Base-by-base conservation (phyloP, 139 green algal genomes). In the Microglena sp. region DNA sequence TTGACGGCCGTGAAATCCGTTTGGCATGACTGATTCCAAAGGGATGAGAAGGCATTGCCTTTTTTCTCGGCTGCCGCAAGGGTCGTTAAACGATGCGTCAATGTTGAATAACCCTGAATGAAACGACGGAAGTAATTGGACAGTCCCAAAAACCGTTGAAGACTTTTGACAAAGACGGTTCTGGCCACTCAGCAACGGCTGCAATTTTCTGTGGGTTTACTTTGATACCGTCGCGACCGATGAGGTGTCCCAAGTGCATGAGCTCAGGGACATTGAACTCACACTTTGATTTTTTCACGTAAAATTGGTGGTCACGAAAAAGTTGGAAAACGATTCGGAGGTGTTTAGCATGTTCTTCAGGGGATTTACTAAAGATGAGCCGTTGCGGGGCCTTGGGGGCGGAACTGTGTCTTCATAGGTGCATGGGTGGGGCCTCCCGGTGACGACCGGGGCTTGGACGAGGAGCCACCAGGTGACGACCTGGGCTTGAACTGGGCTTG, bases 91-190 rank as follows among this genome's bases (percentile, higher is more conserved):
- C n/a, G n/a, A n/a, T n/a, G n/a, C n/a, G n/a, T n/a, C n/a, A n/a
- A n/a, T n/a, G n/a, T n/a, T n/a, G n/a, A n/a, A n/a, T n/a, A n/a
- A n/a, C n/a, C n/a, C n/a, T n/a, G n/a, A n/a, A n/a, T n/a, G n/a
- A n/a, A n/a, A n/a, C n/a, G n/a, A n/a, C n/a, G n/a, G n/a, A n/a
- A n/a, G n/a, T n/a, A n/a, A n/a, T n/a, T n/a, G n/a, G n/a, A n/a
- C n/a, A n/a, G n/a, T n/a, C 83, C 80, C 2, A 87, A 34, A 57
- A 90, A 87, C 7, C 35, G 62, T 3, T 43, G 55, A 2, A 86
- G 5, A 1, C 66, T 18, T 33, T 68, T 0, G 67, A 33, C 29
- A 55, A 70, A 6, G 22, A 31, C 26, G 74, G 78, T 26, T 26
- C 29, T 15, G 76, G 50, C 60, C 67, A 85, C 5, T 81, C n/a